A percentile compares a stretch with the other conserved stretches of the same genome.
These are phyloP conservation scores for Phytophthora pseudosyringae DNA, from an alignment of 352 stramenopile genomes.

Conservation along the genomic window DNA sequence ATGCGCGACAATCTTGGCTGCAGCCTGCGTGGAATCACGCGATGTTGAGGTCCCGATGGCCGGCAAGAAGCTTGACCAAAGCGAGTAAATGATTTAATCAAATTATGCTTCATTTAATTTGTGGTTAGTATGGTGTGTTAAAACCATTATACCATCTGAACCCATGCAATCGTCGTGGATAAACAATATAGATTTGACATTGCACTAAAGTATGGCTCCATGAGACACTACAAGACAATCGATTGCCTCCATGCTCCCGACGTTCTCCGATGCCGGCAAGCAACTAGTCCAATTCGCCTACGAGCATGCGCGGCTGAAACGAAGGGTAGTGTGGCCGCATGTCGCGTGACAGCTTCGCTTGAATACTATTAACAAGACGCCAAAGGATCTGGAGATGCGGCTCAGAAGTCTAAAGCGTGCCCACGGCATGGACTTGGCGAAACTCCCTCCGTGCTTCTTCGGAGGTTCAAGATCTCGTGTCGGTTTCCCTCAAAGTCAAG, in stretches of 20 bases:
- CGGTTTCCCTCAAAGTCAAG: not conserved
- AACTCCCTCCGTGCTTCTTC: constrained; percentile 6
- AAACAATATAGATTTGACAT: not conserved
- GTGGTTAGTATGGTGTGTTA: not conserved
- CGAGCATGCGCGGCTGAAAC: constrained; percentile 6
- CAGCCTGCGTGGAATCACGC: no score
- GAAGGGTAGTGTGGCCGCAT: constrained; percentile 5
- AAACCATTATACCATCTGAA: not conserved
- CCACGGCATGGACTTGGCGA: constrained; percentile 1
- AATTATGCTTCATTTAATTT: not conserved
- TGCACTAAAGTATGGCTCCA: not conserved
- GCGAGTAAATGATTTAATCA: not conserved
- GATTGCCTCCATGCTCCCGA: not conserved
- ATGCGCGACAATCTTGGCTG: no score
- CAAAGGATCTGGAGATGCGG: constrained; percentile 12
- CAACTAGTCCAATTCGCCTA: constrained; percentile 4
- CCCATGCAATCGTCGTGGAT: not conserved
- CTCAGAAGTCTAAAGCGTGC: constrained; percentile 15
- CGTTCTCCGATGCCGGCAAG: constrained; percentile 9
- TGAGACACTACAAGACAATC: not conserved
- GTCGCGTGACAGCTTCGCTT: constrained; percentile 3
- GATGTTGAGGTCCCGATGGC: no score
- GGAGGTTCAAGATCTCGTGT: not conserved
- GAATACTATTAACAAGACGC: constrained; percentile 3
- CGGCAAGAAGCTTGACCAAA: not conserved